Evolutionary conservation across 2,329 filamentous ascomycete genomes (phyloP).

Genomic region (Aspergillus flavus): DNA sequence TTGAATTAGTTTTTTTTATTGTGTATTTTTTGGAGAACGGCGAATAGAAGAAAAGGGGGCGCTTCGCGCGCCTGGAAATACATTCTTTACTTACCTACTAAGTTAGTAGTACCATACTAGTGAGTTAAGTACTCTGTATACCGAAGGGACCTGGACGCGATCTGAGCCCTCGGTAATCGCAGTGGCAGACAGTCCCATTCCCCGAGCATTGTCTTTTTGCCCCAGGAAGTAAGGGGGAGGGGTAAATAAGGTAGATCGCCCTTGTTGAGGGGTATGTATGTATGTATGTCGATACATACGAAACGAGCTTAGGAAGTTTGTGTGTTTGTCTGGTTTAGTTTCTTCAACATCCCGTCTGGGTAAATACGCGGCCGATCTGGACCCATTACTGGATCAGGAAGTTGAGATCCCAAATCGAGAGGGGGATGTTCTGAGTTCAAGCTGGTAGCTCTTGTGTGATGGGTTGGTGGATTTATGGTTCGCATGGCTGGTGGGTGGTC

Average conservation of each 20-base stretch:
- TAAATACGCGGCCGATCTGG: neutral
- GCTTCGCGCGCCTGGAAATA: neutral
- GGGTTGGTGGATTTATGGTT: neutral
- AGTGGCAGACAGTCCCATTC: neutral
- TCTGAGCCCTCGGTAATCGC: neutral
- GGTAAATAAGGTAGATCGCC: slow-evolving; percentile 1
- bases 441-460: neutral
- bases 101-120: neutral
- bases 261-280: slow-evolving; percentile 1
- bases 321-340: neutral
- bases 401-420: neutral
- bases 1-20: neutral
- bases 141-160: neutral
- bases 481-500: neutral
- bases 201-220: neutral
- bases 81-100: neutral
- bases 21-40: too few species aligned
- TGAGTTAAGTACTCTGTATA: neutral
- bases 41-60: neutral
- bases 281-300: neutral
- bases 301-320: neutral
- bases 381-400: neutral
- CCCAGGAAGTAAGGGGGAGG: slow-evolving; percentile 5
- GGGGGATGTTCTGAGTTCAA: neutral
- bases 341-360: neutral